phyloP scores from a whole-genome alignment of 2,329 filamentous ascomycete species.

The Amylocarpus encephaloides region DNA sequence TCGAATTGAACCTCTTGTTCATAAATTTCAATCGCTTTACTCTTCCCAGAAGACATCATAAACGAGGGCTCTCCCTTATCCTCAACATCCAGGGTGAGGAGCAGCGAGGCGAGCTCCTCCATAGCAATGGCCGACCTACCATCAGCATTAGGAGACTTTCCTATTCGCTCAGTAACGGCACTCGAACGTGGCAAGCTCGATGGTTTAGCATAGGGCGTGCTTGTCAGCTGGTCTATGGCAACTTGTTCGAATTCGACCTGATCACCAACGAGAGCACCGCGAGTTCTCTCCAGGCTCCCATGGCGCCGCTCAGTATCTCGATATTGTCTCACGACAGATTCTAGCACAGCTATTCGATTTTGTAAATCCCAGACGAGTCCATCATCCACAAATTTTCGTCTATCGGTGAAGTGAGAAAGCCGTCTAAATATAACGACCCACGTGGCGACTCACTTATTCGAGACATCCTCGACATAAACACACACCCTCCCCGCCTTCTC shows the following conservation, averaged over 20 bases:
- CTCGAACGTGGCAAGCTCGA: neutral
- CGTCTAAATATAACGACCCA: neutral
- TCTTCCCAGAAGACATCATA: conserved; percentile 4
- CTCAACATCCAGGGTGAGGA: conserved; percentile 9
- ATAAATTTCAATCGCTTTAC: neutral
- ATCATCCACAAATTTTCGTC: conserved; percentile 6
- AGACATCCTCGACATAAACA: neutral
- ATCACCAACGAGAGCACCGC: neutral
- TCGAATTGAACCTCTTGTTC: neutral
- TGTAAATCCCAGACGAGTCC: neutral
- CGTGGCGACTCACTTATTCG: neutral
- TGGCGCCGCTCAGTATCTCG: neutral
- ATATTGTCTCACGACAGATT: conserved; percentile 1
- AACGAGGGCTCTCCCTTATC: conserved; percentile 13
- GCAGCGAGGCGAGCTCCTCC: conserved; percentile 9
- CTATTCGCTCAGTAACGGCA: neutral
- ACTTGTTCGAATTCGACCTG: neutral
- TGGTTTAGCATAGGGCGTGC: neutral
- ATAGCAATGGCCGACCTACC: conserved; percentile 6
- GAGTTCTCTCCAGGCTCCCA: conserved; percentile 1
- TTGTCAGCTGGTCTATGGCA: neutral
- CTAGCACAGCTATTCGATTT: neutral
- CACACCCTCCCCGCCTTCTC: neutral
- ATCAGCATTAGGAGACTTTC: neutral
- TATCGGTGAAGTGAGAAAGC: neutral